These are phyloP conservation scores for Geotrichum europaeum DNA, from an alignment of 1,139 yeast genomes.

Conservation along the genomic window DNA sequence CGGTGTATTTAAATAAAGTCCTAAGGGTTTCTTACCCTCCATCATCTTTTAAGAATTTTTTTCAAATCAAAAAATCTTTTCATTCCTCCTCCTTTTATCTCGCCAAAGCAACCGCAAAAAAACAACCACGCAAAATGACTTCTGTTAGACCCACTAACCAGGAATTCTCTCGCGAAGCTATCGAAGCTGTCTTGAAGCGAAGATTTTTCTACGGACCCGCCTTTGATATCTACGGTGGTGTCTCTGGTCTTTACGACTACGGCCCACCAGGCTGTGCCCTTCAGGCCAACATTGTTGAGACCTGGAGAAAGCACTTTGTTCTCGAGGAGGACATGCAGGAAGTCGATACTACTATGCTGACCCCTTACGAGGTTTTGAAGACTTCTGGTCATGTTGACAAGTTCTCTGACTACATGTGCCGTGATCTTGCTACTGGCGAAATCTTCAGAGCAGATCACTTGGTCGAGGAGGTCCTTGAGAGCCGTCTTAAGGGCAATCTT, in stretches of 20 bases:
- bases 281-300: conserved; percentile 90
- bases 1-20: conserved; percentile 8
- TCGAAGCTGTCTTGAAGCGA: conserved; percentile 88
- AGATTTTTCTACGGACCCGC: conserved; percentile 97
- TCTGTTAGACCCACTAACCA: conserved; percentile 26
- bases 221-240: conserved; percentile 97
- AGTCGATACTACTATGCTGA: conserved; percentile 95
- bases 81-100: conserved; percentile 1
- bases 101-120: background rate
- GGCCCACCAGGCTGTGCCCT: conserved; percentile 99
- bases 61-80: background rate
- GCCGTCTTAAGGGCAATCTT: conserved; percentile 92
- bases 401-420: conserved; percentile 99
- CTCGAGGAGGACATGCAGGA: conserved; percentile 98
- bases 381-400: conserved; percentile 99
- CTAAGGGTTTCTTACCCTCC: conserved; percentile 13
- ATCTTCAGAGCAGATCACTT: conserved; percentile 98
- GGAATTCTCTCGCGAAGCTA: conserved; percentile 67
- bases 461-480: conserved; percentile 94
- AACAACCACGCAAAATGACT: conserved; percentile 18
- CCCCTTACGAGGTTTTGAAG: conserved; percentile 95
- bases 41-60: conserved; percentile 1
- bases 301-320: conserved; percentile 96
- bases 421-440: conserved; percentile 92
- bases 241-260: conserved; percentile 93